Base-by-base conservation (phyloP, 768 basidiomycete genomes). In the Lyophyllum shimeji region DNA sequence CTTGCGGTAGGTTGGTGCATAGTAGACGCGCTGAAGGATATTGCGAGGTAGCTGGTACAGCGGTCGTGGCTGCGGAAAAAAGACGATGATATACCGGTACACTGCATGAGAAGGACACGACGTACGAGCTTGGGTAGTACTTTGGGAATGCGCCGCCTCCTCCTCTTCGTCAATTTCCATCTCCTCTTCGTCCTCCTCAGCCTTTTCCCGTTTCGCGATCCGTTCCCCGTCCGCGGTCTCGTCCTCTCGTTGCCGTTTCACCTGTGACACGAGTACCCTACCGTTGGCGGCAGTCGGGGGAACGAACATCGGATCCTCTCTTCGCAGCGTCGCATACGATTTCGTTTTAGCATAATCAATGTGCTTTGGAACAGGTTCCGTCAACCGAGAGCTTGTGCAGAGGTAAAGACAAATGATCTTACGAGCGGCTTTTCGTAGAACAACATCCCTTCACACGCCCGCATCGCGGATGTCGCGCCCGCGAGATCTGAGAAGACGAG, bases 101-200 rank as follows among this genome's bases (percentile, higher is more conserved):
- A 63, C 53, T 63, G 53, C 65, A 60, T 58, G 63, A 53, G 27
- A 67, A 66, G 50, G 40, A 67, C 48, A 65, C 59, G 64, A 77
- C 82, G 68, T 78, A 85, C 83, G 81, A 61, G 75, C 63, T 61
- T 73, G 69, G 57, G 63, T 69, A 47, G 71, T 69, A 52, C 67
- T 39, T 57, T 70, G 71, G 57, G 72, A n/a, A n/a, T n/a, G 78
- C 46, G 74, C 73, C 34, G 74, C 68, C 52, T 89, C 87, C 45
- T 91, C 89, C 46, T 97, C 93, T 48, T 95, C 93, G 57, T 95
- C 93, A 65, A 94, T 92, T 74, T 96, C 94, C 88, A 95, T 95
- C 74, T 94, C 92, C 67, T 89, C 89, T 52, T 86, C 93, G 59
- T 91, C 90, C 60, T 85, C 83, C 51, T 81, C 85, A 43, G 78